Conservation (phyloP, 805 yeast species). For the Candida arabinofermentans region DNA sequence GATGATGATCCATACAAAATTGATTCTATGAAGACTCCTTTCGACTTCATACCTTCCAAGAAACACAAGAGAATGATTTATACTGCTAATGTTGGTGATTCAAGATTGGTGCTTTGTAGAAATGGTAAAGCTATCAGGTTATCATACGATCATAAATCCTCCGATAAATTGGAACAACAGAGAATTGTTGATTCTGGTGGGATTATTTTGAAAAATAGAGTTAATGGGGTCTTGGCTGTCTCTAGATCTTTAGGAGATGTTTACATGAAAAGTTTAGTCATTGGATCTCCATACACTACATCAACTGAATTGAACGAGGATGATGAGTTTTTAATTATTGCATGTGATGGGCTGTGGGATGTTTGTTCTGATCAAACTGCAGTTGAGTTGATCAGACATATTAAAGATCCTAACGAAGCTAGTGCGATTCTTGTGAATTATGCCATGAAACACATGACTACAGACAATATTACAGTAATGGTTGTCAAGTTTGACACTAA, state of each 20-base stretch:
- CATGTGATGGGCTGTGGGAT: constrained; percentile 98
- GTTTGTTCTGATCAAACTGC: constrained; percentile 85
- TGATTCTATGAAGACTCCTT: constrained; percentile 27
- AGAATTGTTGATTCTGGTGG: constrained; percentile 83
- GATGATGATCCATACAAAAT: background rate
- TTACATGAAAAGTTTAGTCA: constrained; percentile 85
- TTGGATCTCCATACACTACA: constrained; percentile 91
- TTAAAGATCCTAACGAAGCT: constrained; percentile 58
- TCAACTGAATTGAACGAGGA: constrained; percentile 63
- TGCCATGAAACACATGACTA: constrained; percentile 75
- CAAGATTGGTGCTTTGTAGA: constrained; percentile 76
- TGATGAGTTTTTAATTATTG: constrained; percentile 81
- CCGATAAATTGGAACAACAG: constrained; percentile 70
- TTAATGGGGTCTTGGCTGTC: constrained; percentile 93
- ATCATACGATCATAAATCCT: constrained; percentile 91
- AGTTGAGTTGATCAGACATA: constrained; percentile 58
- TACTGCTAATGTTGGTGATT: constrained; percentile 95
- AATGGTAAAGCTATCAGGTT: constrained; percentile 72
- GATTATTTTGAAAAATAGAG: constrained; percentile 81
- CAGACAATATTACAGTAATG: constrained; percentile 94
- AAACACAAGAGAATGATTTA: constrained; percentile 71
- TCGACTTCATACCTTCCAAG: constrained; percentile 44
- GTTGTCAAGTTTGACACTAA: constrained; percentile 56
- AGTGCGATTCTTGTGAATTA: constrained; percentile 61
- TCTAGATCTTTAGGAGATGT: constrained; percentile 90